Base-by-base conservation (phyloP, 176 grass and related monocot species). In the Panicum miliaceum region DNA sequence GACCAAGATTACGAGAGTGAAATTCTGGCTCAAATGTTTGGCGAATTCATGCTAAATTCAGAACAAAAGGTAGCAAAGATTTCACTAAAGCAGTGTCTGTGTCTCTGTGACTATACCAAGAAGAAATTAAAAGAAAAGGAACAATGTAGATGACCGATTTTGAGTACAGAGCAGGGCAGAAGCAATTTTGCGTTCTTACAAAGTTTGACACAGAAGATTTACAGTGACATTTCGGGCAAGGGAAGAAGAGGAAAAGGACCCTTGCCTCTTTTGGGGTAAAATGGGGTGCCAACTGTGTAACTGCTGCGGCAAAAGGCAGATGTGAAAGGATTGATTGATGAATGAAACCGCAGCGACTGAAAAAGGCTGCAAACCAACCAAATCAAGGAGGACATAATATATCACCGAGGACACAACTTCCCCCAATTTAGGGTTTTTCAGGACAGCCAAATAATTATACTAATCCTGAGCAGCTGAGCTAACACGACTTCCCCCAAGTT, bases 321-420 rank as follows among this genome's bases (percentile, higher is more conserved):
- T 75, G 56, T 22, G 32, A 52, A 65, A 54, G n/a, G 63, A 69
- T 10, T 71, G 75, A 71, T 79, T 79, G 64, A 54, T 45, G 82
- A n/a, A n/a, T 14, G 59, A 45, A 54, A 50, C n/a, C 40, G 12
- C 59, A 29, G 71, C 46, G 47, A 38, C 67, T 4, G 10, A 51
- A 63, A 63, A 79, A 86, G 38, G 65, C 66, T 86, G 75, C 64
- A 69, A 25, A 59, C 37, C 38, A 77, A 43, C 54, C 7, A 54
- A 58, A 57, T 7, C 34, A 40, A 54, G 1, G 20, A 23, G 2
- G 34, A 36, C 22, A 10, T 19, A 26, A 34, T 4, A 46, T 57
- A 36, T 36, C 52, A 76, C 26, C 45, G 25, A 29, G 13, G 16
- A 73, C 45, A 73, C 26, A 20, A 9, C 45, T 50, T 32, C 69